These are phyloP conservation scores for Curvularia eragrostidis DNA, from an alignment of 2,329 filamentous ascomycete genomes.

Conservation along the genomic window DNA sequence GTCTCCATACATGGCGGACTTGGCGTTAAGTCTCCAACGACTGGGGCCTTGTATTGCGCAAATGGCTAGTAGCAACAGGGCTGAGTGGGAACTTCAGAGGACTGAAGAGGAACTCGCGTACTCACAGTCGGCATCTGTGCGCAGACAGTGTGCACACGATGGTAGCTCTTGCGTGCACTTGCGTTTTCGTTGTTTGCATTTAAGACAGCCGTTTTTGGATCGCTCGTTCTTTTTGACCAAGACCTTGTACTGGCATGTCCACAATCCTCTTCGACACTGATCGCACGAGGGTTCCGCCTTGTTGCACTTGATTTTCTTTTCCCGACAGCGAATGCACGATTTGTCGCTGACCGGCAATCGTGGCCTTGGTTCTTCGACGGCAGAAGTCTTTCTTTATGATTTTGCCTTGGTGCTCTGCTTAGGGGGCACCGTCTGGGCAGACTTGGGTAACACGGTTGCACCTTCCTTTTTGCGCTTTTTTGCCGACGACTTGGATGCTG, in stretches of 20 bases:
- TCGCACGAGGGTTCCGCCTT: constrained; percentile 40
- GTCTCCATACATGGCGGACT: constrained; percentile 1
- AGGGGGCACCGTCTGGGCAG: constrained; percentile 7
- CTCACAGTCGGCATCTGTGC: constrained; percentile 37
- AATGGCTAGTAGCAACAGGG: not conserved
- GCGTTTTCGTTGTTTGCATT: constrained; percentile 38
- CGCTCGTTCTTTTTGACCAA: constrained; percentile 31
- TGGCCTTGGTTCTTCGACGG: constrained; percentile 9
- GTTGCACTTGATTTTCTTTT: constrained; percentile 44
- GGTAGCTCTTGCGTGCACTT: constrained; percentile 45
- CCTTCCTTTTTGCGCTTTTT: constrained; percentile 33
- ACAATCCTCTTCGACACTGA: constrained; percentile 38
- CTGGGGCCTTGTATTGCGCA: constrained; percentile 2
- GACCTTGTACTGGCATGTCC: constrained; percentile 40
- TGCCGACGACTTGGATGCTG: constrained; percentile 22
- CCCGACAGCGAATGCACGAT: constrained; percentile 29
- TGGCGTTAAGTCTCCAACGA: not conserved
- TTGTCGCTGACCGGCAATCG: constrained; percentile 25
- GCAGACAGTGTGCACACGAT: constrained; percentile 39
- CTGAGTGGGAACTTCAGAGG: not conserved
- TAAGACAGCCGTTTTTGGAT: constrained; percentile 40
- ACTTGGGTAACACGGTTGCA: constrained; percentile 11
- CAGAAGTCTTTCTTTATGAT: constrained; percentile 20
- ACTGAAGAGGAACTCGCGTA: constrained; percentile 32
- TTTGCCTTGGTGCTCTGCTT: constrained; percentile 32